Evolutionary conservation across 176 grass and related monocot genomes (phyloP).

Genomic region (Carex parvula): DNA sequence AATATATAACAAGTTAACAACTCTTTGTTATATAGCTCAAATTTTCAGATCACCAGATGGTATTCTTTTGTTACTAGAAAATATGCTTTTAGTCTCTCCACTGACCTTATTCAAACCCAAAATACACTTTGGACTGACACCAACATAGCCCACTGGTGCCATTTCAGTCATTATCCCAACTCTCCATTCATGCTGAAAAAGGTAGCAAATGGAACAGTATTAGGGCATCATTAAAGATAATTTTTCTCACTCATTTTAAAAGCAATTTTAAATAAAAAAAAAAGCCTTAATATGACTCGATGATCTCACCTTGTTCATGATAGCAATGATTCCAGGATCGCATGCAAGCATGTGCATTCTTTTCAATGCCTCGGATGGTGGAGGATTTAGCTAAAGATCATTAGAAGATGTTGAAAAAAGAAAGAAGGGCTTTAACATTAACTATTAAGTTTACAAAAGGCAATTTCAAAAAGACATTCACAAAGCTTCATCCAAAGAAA

Average conservation of each 20-base stretch:
- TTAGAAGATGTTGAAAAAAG: constrained; percentile 5
- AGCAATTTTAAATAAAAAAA: not conserved
- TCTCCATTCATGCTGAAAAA: constrained; percentile 78
- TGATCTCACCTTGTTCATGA: constrained; percentile 92
- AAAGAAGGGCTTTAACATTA: constrained; percentile 5
- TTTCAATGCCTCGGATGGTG: constrained; percentile 81
- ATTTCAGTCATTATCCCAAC: constrained; percentile 97
- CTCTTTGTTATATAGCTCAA: not conserved
- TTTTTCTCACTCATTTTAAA: not conserved
- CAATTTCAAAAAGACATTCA: not conserved
- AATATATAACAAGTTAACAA: constrained; percentile 15
- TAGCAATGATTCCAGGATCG: constrained; percentile 88
- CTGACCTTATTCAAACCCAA: constrained; percentile 93
- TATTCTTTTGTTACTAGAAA: constrained; percentile 10
- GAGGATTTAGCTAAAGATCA: constrained; percentile 62
- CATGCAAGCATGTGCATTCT: constrained; percentile 99
- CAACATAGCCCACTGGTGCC: constrained; percentile 93
- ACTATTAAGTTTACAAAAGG: not conserved
- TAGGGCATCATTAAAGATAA: not conserved
- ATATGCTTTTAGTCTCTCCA: not conserved
- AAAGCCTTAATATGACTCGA: constrained; percentile 3
- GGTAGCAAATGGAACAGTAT: not conserved
- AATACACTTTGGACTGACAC: constrained; percentile 84
- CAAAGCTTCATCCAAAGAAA: not conserved
- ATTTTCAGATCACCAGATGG: not conserved